A percentile compares a stretch with the other conserved stretches of the same genome.
These are phyloP conservation scores for Cladosporium halotolerans DNA, from an alignment of 2,329 filamentous ascomycete species.

Conservation along the genomic window DNA sequence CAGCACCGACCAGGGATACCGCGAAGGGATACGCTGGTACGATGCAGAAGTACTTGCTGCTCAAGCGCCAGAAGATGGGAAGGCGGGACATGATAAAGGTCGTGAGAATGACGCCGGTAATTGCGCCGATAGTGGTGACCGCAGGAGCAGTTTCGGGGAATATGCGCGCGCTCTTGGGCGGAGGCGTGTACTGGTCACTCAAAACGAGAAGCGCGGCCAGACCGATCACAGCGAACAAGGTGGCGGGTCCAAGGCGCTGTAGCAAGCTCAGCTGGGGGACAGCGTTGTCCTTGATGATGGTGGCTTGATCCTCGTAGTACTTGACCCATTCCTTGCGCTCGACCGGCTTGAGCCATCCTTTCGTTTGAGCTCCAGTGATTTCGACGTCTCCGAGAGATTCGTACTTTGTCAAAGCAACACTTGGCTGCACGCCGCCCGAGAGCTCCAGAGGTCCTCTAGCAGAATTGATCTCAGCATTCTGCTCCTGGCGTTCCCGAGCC, in stretches of 20 bases:
- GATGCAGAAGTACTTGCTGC: constrained; percentile 65
- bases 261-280: constrained; percentile 27
- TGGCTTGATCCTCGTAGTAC: constrained; percentile 32
- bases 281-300: constrained; percentile 28
- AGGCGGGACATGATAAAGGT: constrained; percentile 56
- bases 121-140: constrained; percentile 55
- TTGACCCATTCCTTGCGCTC: constrained; percentile 31
- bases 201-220: constrained; percentile 40
- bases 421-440: constrained; percentile 25
- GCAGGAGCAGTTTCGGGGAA: constrained; percentile 57
- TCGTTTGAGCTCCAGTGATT: constrained; percentile 17
- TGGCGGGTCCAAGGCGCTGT: constrained; percentile 41
- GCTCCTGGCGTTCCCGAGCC: constrained; percentile 15
- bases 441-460: constrained; percentile 28
- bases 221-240: constrained; percentile 32
- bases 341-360: constrained; percentile 25
- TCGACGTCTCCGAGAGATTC: constrained; percentile 14
- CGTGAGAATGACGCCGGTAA: constrained; percentile 55
- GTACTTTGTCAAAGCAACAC: constrained; percentile 6
- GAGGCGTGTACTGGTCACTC: constrained; percentile 46
- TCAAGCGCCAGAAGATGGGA: constrained; percentile 57
- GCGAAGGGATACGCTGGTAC: constrained; percentile 60
- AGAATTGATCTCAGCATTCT: constrained; percentile 18
- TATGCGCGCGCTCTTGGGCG: constrained; percentile 44
- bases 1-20: constrained; percentile 54